phyloP scores from a whole-genome alignment of 345 rosid genomes.

The Carallia pectinifolia region DNA sequence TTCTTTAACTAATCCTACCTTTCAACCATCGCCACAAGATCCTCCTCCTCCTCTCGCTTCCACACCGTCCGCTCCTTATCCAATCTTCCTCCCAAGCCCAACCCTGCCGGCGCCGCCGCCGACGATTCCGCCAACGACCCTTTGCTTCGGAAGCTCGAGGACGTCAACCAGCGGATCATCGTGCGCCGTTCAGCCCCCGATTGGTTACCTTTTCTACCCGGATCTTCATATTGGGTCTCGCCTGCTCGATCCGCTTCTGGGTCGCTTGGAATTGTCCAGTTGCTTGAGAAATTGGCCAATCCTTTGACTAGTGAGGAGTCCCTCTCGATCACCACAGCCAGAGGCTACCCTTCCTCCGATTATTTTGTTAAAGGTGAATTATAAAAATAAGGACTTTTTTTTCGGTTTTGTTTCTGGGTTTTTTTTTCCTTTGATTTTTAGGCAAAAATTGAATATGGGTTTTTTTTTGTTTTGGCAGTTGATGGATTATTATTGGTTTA shows the following conservation, averaged over 20 bases:
- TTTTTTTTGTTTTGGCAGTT: background rate
- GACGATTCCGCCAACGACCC: constrained; percentile 52
- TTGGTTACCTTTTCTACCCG: constrained; percentile 96
- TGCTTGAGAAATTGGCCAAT: constrained; percentile 72
- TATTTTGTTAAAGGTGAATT: constrained; percentile 70
- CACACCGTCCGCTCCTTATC: constrained; percentile 17
- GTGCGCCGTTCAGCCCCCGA: constrained; percentile 93
- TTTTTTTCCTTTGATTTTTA: background rate
- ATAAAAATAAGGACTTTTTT: too few relatives aligned
- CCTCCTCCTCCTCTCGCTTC: constrained; percentile 5
- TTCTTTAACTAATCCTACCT: constrained; percentile 1
- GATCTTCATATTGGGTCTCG: constrained; percentile 95
- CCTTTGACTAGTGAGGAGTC: constrained; percentile 55
- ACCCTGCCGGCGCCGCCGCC: background rate
- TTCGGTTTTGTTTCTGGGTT: background rate
- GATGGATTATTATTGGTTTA: too few relatives aligned
- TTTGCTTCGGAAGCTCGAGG: constrained; percentile 71
- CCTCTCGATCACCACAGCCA: constrained; percentile 49
- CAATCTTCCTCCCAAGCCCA: constrained; percentile 5
- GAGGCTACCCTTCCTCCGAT: constrained; percentile 93
- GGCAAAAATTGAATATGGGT: too few relatives aligned
- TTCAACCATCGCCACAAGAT: background rate
- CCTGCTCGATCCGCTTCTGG: constrained; percentile 49
- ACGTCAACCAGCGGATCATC: constrained; percentile 82
- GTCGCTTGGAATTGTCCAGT: constrained; percentile 62